These are phyloP conservation scores for Asterella californica DNA, from an alignment of 225 moss, liverwort and hornwort species.

Conservation along the genomic window DNA sequence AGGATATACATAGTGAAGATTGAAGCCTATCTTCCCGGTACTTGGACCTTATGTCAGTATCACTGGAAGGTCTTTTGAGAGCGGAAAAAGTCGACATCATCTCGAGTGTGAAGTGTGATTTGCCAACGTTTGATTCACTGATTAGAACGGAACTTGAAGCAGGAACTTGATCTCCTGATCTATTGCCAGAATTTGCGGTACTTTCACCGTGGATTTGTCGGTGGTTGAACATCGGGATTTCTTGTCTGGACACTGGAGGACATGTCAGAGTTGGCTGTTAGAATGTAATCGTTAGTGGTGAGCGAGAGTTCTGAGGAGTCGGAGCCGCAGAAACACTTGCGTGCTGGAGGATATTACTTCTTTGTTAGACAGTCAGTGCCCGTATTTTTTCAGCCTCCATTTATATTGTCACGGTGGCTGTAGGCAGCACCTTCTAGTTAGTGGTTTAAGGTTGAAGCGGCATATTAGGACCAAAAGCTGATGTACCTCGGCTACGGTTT, in stretches of 20 bases:
- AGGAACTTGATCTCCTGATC: background rate
- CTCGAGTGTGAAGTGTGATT: background rate
- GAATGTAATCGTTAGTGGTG: background rate
- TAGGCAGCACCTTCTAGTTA: background rate
- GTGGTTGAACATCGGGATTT: background rate
- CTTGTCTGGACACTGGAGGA: background rate
- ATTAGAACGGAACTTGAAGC: background rate
- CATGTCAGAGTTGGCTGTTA: background rate
- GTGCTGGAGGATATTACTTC: background rate
- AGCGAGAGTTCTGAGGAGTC: background rate
- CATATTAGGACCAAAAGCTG: conserved; percentile 6
- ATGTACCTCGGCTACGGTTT: conserved; percentile 1
- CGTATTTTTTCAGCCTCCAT: background rate
- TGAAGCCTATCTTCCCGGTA: background rate
- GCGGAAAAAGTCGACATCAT: background rate
- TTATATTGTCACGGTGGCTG: background rate
- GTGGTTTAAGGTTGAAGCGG: background rate
- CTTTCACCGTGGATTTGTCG: background rate
- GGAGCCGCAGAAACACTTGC: background rate
- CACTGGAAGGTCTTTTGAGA: background rate
- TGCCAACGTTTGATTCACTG: background rate
- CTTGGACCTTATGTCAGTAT: background rate
- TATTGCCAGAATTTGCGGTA: background rate
- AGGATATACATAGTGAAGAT: background rate
- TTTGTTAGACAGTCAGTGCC: background rate